Evolutionary conservation across 2,329 filamentous ascomycete species (phyloP).

Genomic region (Sporothrix brasiliensis): DNA sequence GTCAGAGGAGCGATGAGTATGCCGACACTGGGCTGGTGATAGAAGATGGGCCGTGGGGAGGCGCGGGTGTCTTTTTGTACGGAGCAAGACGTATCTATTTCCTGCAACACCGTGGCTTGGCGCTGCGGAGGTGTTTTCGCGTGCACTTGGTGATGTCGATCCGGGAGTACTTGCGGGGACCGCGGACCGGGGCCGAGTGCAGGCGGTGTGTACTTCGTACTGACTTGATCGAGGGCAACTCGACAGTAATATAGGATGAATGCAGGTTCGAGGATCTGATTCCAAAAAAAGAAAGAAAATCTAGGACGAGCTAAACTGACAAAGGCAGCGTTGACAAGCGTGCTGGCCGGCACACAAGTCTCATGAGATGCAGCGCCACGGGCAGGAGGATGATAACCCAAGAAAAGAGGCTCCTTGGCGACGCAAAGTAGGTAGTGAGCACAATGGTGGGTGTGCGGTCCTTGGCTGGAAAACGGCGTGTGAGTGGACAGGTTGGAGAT

Average conservation of each 20-base stretch:
- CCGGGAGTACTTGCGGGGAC: constrained; percentile 1
- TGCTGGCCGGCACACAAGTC: not conserved
- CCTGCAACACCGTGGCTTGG: constrained; percentile 19
- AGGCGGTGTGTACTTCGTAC: not conserved
- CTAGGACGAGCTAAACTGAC: not conserved
- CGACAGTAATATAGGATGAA: not conserved
- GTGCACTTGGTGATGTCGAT: constrained; percentile 21
- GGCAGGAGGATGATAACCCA: not conserved
- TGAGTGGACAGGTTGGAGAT: constrained; percentile 12
- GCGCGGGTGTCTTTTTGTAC: not conserved
- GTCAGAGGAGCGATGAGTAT: not conserved
- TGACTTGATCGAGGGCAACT: not conserved
- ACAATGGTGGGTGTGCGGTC: not conserved
- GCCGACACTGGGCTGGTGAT: not conserved
- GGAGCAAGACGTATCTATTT: constrained; percentile 21
- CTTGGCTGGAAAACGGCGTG: constrained; percentile 15
- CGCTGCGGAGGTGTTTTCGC: constrained; percentile 13
- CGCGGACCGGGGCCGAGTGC: constrained; percentile 5
- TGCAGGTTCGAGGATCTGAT: constrained; percentile 16
- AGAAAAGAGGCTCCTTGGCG: constrained; percentile 16
- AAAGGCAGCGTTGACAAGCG: not conserved
- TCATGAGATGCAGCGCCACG: not conserved
- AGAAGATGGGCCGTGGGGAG: not conserved
- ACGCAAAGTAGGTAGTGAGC: not conserved
- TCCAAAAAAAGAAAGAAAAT: not conserved